Evolutionary conservation across 148 eudicot genomes (phyloP).

Genomic region (Cornus suecica): DNA sequence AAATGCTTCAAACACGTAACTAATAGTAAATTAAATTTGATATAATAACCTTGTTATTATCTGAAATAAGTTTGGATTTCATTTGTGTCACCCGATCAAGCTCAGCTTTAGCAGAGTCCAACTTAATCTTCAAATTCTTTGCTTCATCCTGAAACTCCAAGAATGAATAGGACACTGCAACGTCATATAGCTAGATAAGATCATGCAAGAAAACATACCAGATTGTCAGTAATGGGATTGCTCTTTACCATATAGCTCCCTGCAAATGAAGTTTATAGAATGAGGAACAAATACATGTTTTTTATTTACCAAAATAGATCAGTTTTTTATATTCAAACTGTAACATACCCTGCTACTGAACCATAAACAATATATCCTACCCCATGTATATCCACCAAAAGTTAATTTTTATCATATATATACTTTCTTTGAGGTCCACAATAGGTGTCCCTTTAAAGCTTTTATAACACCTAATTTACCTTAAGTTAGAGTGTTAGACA

Average conservation of each 20-base stretch:
- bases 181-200: background rate
- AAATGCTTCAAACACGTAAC: background rate
- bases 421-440: background rate
- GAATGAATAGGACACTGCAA: background rate
- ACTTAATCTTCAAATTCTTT: conserved; percentile 24
- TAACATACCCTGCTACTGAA: background rate
- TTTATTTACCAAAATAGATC: background rate
- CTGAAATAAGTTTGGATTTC: conserved; percentile 43
- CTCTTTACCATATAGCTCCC: conserved; percentile 15
- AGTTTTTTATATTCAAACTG: background rate
- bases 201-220: conserved; percentile 13
- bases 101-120: conserved; percentile 58
- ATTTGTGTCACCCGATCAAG: conserved; percentile 38
- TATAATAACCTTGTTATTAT: conserved; percentile 52
- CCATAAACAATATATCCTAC: background rate
- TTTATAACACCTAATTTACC: too few species aligned
- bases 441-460: background rate
- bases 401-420: background rate
- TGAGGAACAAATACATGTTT: conserved; percentile 9
- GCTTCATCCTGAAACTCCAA: conserved; percentile 26
- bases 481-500: too few species aligned
- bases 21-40: background rate
- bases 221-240: conserved; percentile 8
- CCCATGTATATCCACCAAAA: background rate
- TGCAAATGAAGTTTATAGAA: conserved; percentile 13